Percentiles rank a stretch among this genome's conserved stretches.
Evolutionary conservation across 306 rosid genomes (phyloP).

Genomic region (Cicer arietinum): DNA sequence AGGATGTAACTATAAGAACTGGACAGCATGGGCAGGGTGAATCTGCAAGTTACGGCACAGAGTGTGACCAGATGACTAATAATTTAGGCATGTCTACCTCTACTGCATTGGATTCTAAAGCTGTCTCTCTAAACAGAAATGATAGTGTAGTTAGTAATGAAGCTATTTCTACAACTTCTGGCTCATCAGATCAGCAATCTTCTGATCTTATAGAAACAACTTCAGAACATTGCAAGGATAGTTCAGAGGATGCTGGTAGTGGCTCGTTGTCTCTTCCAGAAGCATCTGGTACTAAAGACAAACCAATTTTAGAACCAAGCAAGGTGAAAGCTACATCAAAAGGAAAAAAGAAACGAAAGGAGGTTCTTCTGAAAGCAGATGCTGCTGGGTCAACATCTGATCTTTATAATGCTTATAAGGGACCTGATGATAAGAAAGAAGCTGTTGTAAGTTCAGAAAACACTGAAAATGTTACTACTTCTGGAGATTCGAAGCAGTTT

Average conservation of each 20-base stretch:
- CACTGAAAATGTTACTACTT: conserved; percentile 47
- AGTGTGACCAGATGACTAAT: conserved; percentile 38
- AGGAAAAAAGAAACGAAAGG: conserved; percentile 65
- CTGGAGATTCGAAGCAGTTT: conserved; percentile 52
- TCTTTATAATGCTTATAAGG: conserved; percentile 90
- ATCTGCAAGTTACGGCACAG: conserved; percentile 45
- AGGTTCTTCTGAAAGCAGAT: conserved; percentile 78
- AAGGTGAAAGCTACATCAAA: conserved; percentile 54
- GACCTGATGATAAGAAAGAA: conserved; percentile 83
- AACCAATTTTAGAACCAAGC: conserved; percentile 55
- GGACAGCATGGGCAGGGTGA: conserved; percentile 49
- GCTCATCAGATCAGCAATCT: conserved; percentile 50
- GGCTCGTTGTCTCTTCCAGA: conserved; percentile 45
- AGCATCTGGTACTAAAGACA: conserved; percentile 54
- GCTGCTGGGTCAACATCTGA: conserved; percentile 88
- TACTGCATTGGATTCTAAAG: conserved; percentile 43
- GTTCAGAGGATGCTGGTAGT: conserved; percentile 50
- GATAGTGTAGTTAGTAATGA: conserved; percentile 48
- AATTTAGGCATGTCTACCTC: conserved; percentile 39
- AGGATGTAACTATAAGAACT: conserved; percentile 39
- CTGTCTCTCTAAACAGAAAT: conserved; percentile 44
- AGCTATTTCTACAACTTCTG: conserved; percentile 39
- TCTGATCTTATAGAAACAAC: conserved; percentile 46
- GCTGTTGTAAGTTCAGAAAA: conserved; percentile 45
- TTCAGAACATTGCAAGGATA: conserved; percentile 49